These are phyloP conservation scores for Plectosphaerella plurivora DNA, from an alignment of 2,329 filamentous ascomycete species.

Conservation along the genomic window DNA sequence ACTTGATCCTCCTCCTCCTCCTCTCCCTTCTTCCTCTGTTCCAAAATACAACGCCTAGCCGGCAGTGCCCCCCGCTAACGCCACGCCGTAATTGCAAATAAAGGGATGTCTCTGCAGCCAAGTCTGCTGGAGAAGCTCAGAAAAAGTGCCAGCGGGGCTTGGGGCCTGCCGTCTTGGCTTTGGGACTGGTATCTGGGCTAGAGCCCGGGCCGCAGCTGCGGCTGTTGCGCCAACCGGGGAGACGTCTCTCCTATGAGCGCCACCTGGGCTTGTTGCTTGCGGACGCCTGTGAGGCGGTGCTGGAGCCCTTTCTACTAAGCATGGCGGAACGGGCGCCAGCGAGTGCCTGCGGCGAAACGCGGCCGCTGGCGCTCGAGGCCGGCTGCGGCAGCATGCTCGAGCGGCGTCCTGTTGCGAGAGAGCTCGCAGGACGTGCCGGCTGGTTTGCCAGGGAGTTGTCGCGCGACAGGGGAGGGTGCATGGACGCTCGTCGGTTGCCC, in stretches of 20 bases:
- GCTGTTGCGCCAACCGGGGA: background rate
- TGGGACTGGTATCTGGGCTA: too few species aligned
- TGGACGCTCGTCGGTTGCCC: conserved; percentile 45
- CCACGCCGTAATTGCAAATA: too few species aligned
- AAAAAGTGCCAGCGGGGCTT: too few species aligned
- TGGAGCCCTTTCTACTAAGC: conserved; percentile 27
- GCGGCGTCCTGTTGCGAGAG: conserved; percentile 46
- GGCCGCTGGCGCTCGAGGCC: conserved; percentile 30
- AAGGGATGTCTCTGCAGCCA: too few species aligned
- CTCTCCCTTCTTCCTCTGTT: too few species aligned
- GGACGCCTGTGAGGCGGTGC: conserved; percentile 20
- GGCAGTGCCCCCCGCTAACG: too few species aligned
- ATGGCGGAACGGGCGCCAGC: conserved; percentile 41
- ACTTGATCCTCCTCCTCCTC: too few species aligned
- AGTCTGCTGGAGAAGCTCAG: too few species aligned
- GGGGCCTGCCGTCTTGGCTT: too few species aligned
- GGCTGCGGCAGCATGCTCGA: conserved; percentile 51
- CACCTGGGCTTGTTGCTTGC: conserved; percentile 43
- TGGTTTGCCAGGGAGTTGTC: conserved; percentile 22
- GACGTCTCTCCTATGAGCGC: conserved; percentile 28
- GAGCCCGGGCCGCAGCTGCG: too few species aligned
- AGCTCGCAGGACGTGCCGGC: conserved; percentile 49
- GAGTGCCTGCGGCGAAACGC: conserved; percentile 43
- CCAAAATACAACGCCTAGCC: too few species aligned
- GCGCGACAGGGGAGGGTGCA: conserved; percentile 41